These are phyloP conservation scores for Talaromyces rugulosus DNA, from an alignment of 2,329 filamentous ascomycete species.

Conservation along the genomic window DNA sequence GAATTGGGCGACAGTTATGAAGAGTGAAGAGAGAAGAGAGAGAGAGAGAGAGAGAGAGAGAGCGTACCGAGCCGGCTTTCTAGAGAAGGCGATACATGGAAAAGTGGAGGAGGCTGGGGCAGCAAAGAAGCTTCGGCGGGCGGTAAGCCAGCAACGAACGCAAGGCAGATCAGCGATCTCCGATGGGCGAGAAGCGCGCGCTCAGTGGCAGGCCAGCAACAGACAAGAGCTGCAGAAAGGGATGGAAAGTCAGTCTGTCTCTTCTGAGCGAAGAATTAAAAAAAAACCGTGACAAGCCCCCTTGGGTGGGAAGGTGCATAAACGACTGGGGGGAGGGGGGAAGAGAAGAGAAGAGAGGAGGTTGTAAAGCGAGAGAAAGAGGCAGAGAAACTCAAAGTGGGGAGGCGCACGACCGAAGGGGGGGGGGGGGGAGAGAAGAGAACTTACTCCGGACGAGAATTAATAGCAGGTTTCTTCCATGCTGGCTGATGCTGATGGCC, in stretches of 20 bases:
- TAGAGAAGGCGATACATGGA: conserved; percentile 5
- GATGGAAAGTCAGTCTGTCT: not conserved
- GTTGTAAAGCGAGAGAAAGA: not conserved
- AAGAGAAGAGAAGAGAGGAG: not conserved
- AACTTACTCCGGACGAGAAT: not conserved
- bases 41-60: not conserved
- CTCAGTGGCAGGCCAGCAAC: not conserved
- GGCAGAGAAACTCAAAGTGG: conserved; percentile 9
- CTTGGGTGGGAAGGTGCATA: conserved; percentile 9
- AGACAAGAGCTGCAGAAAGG: not conserved
- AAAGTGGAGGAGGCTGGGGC: conserved; percentile 7
- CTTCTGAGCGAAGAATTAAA: not conserved
- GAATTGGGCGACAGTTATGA: not conserved
- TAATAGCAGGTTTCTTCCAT: conserved; percentile 4
- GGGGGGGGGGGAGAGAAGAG: not conserved
- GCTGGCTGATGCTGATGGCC: not conserved
- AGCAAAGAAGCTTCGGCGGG: conserved; percentile 5
- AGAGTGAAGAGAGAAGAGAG: not conserved
- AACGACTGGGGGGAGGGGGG: conserved; percentile 7
- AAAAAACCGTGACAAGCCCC: conserved; percentile 9
- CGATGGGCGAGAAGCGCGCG: conserved; percentile 1
- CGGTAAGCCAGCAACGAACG: conserved; percentile 10
- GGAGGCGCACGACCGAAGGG: conserved; percentile 7
- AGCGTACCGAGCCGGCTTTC: conserved; percentile 2
- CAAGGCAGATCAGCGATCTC: conserved; percentile 13